Evolutionary conservation across 495 filamentous ascomycete species (phyloP).

Genomic region (Chlorociboria aeruginascens): DNA sequence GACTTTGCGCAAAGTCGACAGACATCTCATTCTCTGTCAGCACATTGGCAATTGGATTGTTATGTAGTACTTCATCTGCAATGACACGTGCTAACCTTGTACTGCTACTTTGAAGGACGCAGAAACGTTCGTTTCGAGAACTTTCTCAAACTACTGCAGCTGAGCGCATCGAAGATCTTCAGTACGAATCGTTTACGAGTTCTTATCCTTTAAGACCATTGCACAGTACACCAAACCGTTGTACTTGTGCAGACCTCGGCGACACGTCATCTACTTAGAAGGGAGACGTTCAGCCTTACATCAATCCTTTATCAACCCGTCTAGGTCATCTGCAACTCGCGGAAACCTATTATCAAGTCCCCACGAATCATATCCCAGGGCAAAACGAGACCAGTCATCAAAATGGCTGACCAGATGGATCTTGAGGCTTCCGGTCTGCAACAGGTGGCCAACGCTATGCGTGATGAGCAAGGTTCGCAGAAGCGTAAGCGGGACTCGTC

Average conservation of each 20-base stretch:
- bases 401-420: slow-evolving; percentile 19
- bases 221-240: slow-evolving; percentile 10
- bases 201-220: slow-evolving; percentile 1
- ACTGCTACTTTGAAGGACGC: slow-evolving; percentile 15
- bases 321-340: slow-evolving; percentile 20
- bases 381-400: slow-evolving; percentile 3
- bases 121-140: slow-evolving; percentile 18
- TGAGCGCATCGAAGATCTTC: slow-evolving; percentile 15
- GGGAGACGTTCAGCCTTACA: slow-evolving; percentile 14
- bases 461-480: slow-evolving; percentile 13
- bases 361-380: slow-evolving; percentile 17
- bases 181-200: slow-evolving; percentile 1
- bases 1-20: neutral
- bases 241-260: slow-evolving; percentile 18
- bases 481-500: slow-evolving; percentile 21
- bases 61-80: slow-evolving; percentile 19
- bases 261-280: slow-evolving; percentile 15
- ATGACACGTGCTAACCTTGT: slow-evolving; percentile 22
- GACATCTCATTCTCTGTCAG: slow-evolving; percentile 13
- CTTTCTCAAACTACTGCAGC: slow-evolving; percentile 17
- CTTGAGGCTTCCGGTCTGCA: slow-evolving; percentile 18
- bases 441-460: slow-evolving; percentile 20
- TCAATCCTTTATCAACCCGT: slow-evolving; percentile 13
- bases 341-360: neutral
- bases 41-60: slow-evolving; percentile 11